Evolutionary conservation across 192 early-diverging fungal species (phyloP).

Genomic region (Podila clonocystis): DNA sequence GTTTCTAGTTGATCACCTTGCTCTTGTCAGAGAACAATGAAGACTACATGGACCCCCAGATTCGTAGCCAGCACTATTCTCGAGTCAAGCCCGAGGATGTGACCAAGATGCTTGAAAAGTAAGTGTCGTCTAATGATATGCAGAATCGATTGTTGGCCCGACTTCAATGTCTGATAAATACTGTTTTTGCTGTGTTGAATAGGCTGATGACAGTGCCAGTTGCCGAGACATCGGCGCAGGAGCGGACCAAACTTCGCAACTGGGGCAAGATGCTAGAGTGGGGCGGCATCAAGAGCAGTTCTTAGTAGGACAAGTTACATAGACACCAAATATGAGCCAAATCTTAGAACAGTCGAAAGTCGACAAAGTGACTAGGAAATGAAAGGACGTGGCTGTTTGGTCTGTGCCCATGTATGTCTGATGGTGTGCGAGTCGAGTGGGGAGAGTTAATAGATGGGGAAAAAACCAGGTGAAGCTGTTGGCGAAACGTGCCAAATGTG

Average conservation of each 20-base stretch:
- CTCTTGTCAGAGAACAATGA: slow-evolving; percentile 78
- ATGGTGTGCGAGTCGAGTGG: too few species aligned
- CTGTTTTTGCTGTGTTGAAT: neutral
- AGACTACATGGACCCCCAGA: slow-evolving; percentile 73
- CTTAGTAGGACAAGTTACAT: slow-evolving; percentile 1
- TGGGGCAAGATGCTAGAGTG: slow-evolving; percentile 52
- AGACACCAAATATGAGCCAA: neutral
- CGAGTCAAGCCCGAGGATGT: slow-evolving; percentile 70
- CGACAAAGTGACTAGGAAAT: too few species aligned
- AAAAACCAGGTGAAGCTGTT: too few species aligned
- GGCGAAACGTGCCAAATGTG: too few species aligned
- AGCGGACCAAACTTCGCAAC: slow-evolving; percentile 37
- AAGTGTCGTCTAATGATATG: slow-evolving; percentile 17
- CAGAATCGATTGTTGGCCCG: neutral
- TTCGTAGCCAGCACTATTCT: slow-evolving; percentile 73
- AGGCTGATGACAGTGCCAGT: slow-evolving; percentile 47
- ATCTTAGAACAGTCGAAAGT: too few species aligned
- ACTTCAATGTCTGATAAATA: too few species aligned
- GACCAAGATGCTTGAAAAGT: slow-evolving; percentile 85
- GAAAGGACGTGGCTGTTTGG: too few species aligned
- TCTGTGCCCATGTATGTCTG: too few species aligned
- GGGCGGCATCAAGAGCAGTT: slow-evolving; percentile 48
- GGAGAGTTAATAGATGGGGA: too few species aligned
- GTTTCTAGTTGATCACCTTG: slow-evolving; percentile 67
- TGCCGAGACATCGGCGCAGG: slow-evolving; percentile 29